phyloP scores from a whole-genome alignment of 2,329 filamentous ascomycete species.

The Magnaporthiopsis rhizophila region DNA sequence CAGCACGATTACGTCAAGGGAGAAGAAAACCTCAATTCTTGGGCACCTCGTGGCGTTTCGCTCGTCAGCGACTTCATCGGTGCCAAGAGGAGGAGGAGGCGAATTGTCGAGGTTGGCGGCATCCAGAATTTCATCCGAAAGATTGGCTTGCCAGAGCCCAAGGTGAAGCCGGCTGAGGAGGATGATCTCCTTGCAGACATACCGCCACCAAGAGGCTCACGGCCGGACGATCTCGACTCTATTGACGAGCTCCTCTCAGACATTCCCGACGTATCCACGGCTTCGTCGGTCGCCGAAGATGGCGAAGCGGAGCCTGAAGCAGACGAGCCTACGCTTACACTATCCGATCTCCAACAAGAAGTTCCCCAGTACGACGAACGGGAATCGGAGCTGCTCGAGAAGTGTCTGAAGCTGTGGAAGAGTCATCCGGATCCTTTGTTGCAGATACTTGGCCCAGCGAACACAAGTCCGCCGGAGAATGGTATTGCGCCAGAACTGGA shows the following conservation, averaged over 20 bases:
- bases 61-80: conserved; percentile 81
- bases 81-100: conserved; percentile 63
- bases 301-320: conserved; percentile 16
- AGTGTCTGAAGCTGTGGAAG: conserved; percentile 57
- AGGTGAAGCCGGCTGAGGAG: conserved; percentile 21
- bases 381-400: conserved; percentile 41
- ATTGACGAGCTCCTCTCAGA: conserved; percentile 53
- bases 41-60: conserved; percentile 84
- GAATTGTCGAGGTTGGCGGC: conserved; percentile 73
- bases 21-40: conserved; percentile 76
- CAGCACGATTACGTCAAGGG: conserved; percentile 94
- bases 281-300: conserved; percentile 9
- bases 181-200: conserved; percentile 26
- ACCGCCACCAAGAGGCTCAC: conserved; percentile 24
- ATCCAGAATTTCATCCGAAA: conserved; percentile 59
- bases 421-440: conserved; percentile 48
- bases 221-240: conserved; percentile 36
- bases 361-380: conserved; percentile 36
- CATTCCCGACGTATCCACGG: conserved; percentile 40
- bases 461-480: conserved; percentile 61
- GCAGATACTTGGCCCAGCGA: conserved; percentile 48
- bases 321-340: conserved; percentile 16
- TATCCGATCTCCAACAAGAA: conserved; percentile 10
- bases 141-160: conserved; percentile 40
- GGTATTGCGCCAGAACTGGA: conserved; percentile 43